Base-by-base conservation (phyloP, 345 rosid genomes). In the Syzygium jambos region DNA sequence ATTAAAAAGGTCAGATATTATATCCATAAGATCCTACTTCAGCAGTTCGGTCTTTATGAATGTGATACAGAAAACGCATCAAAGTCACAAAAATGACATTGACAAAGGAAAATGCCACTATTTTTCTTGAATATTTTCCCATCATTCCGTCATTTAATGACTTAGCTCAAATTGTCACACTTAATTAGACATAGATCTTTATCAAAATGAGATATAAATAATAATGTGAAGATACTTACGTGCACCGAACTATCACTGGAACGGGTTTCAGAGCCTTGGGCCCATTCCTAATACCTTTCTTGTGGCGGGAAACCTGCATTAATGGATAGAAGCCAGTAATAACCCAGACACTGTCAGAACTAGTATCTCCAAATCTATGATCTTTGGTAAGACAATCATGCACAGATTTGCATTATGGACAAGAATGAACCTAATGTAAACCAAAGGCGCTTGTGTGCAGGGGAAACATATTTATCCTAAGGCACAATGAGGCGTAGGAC, bases 191-290 rank as follows among this genome's bases (percentile, higher is more conserved):
- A 56, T 73, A 41, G 85, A 11, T 84, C 80, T 54, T 46, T 11
- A 87, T 13, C 52, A 89, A 86, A 9, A 85, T 16, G 13, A 25
- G 68, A 23, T 29, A 43, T 34, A 73, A 73, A 73, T 38, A 73
- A 0, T 10, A 0, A 38, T 19, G 49, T 38, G 82, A 73, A 88
- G 86, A 82, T 29, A 30, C 91, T 92, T 89, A 98, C 99, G 87
- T 94, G 97, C 99, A 98, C 59, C 98, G 95, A 87, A 98, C 88
- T 80, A 95, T 98, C 14, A 98, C 98, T 8, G 98, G 99, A 86
- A 68, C 78, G 41, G 98, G 99, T 89, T 96, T 98, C 91, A 96
- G 93, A 89, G 99, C 98, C 91, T 92, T 98, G 34, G 98, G 99
- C 30, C 98, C 98, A 89, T 96, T 96, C 90, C 97, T 91, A 85